Evolutionary conservation across 148 eudicot species (phyloP), one percentile per base, ranked within the genome.

Genomic region (Amaranthus palmeri): DNA sequence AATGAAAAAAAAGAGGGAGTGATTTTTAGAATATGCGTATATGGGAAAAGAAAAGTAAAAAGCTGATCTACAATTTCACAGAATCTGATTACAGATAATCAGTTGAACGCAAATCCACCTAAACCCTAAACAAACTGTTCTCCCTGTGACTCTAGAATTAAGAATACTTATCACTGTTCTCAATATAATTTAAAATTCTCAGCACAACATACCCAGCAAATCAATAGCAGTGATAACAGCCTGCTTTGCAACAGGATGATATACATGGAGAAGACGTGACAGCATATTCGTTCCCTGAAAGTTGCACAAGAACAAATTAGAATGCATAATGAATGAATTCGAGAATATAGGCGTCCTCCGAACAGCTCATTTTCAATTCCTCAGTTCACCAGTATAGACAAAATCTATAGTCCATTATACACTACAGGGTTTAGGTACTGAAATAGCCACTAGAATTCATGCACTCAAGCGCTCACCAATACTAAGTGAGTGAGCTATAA

Each of bases 221-320:
- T 95, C 89, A 71, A 95, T 95, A 48, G 97, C 97, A 67, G 97
- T 89, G 58, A 95, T 95, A 74, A 95, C 93, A 72, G 99, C 99
- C 85, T 95, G 97, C 87, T 90, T 95, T 60, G 99, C 99, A 55
- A 82, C 85, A 57, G 99, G 99, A 61, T 95, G 97, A 58, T 92
- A 87, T 57, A 95, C 99, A 80, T 91, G 83, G 66, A 95, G 93
- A 83, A 95, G 99, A 69, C 89, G 91, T 63, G 97, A 91, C 54
- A 95, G 84, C 97, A 95, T 85, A 83, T 95, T 90, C 5, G 97
- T 92, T 60, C 99, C 99, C 99, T 95, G 96, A 67, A 76, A 75
- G 51, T 14, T 76, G 79, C 15, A 62, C 18, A 65, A 67, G 6
- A 54, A 55, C 65, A 61, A 18, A 8, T 49, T 60, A 64, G 5